phyloP scores from a whole-genome alignment of 2,329 filamentous ascomycete genomes.

The Colletotrichum sp. region DNA sequence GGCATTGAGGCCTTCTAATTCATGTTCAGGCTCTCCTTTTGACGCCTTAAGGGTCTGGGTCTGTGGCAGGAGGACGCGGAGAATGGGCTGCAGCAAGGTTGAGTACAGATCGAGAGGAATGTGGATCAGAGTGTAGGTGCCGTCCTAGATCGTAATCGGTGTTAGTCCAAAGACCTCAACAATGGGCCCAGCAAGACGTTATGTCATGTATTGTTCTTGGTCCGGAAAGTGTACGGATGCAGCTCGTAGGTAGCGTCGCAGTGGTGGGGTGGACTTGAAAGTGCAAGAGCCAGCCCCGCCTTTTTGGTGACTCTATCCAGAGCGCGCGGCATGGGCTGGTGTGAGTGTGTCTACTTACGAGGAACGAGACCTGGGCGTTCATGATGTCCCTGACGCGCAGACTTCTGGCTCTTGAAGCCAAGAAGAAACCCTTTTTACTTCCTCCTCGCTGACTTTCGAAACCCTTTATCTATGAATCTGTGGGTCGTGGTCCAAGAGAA shows the following conservation, averaged over 20 bases:
- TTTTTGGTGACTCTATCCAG: constrained; percentile 3
- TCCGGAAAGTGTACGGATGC: not conserved
- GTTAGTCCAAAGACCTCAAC: constrained; percentile 2
- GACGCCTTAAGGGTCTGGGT: constrained; percentile 45
- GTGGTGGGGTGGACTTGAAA: not conserved
- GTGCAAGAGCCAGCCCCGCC: constrained; percentile 4
- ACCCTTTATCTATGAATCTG: not conserved
- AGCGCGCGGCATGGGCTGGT: not conserved
- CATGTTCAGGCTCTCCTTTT: constrained; percentile 37
- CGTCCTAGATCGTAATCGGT: constrained; percentile 64
- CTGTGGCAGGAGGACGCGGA: constrained; percentile 81
- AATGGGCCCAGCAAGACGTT: not conserved
- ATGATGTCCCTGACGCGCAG: constrained; percentile 38
- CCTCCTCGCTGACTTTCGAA: not conserved
- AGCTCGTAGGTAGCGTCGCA: not conserved
- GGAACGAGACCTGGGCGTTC: constrained; percentile 63
- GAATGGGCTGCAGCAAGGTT: constrained; percentile 82
- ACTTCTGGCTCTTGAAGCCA: not conserved
- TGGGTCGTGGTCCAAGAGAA: not conserved
- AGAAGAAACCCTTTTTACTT: not conserved
- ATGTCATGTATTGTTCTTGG: not conserved
- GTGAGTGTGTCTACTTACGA: constrained; percentile 46
- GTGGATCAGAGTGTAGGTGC: constrained; percentile 86
- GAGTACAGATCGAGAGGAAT: constrained; percentile 82
- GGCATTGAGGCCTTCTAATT: constrained; percentile 51